These are phyloP conservation scores for Daldinia bambusicola DNA, from an alignment of 495 filamentous ascomycete species.

Conservation along the genomic window DNA sequence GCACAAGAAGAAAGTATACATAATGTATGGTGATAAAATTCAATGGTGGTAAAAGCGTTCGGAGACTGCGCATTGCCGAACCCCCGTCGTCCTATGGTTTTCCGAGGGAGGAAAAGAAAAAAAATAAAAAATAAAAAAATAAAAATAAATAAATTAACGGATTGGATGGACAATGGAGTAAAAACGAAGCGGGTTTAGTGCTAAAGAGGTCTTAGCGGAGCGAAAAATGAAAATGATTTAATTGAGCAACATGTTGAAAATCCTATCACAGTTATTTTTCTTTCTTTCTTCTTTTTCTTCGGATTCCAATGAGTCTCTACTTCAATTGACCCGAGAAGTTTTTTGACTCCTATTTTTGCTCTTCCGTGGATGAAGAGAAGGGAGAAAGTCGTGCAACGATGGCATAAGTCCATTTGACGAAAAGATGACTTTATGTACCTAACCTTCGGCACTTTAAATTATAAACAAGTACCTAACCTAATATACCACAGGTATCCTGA, in stretches of 20 bases:
- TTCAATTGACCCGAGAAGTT: background rate
- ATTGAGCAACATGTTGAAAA: conserved; percentile 24
- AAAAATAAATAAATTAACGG: no score
- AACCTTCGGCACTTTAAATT: no score
- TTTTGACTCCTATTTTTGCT: background rate
- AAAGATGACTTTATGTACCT: background rate
- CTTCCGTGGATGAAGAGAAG: background rate
- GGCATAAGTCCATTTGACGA: background rate
- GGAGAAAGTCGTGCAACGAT: background rate
- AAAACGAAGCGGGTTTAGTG: conserved; percentile 8
- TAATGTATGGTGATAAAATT: conserved; percentile 82
- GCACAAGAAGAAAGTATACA: conserved; percentile 77
- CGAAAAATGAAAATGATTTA: conserved; percentile 1
- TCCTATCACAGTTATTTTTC: background rate
- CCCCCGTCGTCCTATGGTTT: conserved; percentile 21
- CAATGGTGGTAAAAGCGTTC: conserved; percentile 60
- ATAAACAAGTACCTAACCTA: no score
- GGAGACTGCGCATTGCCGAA: conserved; percentile 40
- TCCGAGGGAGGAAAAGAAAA: conserved; percentile 15
- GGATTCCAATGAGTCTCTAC: background rate
- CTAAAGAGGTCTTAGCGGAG: conserved; percentile 8
- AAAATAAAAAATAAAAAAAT: conserved; percentile 6
- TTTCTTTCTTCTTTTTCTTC: no score
- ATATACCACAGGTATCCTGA: background rate
- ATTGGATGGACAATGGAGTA: background rate